A percentile compares a stretch with the other conserved stretches of the same genome.
phyloP scores from a whole-genome alignment of 495 filamentous ascomycete genomes.

The Neurospora sp. region DNA sequence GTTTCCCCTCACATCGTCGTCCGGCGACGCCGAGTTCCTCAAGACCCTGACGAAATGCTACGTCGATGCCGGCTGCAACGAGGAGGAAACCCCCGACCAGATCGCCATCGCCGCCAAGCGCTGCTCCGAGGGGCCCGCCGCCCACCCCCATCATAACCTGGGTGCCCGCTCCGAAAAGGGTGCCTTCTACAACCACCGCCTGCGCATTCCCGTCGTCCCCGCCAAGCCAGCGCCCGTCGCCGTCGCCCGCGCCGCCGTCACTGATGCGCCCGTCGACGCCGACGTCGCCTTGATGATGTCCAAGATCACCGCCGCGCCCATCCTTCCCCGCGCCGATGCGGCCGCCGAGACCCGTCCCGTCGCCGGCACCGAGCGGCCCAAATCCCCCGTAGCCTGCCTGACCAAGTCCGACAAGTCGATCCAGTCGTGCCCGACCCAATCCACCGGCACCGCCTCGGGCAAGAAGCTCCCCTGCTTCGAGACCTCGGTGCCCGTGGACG shows the following conservation, averaged over 20 bases:
- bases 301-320: not conserved
- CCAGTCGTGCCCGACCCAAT: slow-evolving; percentile 26
- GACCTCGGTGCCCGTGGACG: slow-evolving; percentile 17
- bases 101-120: slow-evolving; percentile 22
- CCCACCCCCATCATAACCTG: slow-evolving; percentile 11
- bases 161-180: slow-evolving; percentile 1
- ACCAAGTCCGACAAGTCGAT: slow-evolving; percentile 20
- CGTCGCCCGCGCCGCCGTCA: slow-evolving; percentile 4
- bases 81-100: slow-evolving; percentile 19
- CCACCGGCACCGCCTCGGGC: slow-evolving; percentile 22
- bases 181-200: slow-evolving; percentile 7
- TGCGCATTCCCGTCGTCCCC: slow-evolving; percentile 6
- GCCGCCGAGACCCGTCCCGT: not conserved
- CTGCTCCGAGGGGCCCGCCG: slow-evolving; percentile 11
- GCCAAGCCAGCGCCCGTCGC: slow-evolving; percentile 2
- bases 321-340: not conserved
- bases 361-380: not conserved
- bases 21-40: slow-evolving; percentile 9
- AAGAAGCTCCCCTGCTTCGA: slow-evolving; percentile 28
- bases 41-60: slow-evolving; percentile 29
- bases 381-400: slow-evolving; percentile 27
- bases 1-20: slow-evolving; percentile 3
- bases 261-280: slow-evolving; percentile 3
- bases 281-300: not conserved
- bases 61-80: slow-evolving; percentile 27